These are phyloP conservation scores for Eragrostis tef DNA, from an alignment of 202 grass and related monocot species.

Conservation along the genomic window DNA sequence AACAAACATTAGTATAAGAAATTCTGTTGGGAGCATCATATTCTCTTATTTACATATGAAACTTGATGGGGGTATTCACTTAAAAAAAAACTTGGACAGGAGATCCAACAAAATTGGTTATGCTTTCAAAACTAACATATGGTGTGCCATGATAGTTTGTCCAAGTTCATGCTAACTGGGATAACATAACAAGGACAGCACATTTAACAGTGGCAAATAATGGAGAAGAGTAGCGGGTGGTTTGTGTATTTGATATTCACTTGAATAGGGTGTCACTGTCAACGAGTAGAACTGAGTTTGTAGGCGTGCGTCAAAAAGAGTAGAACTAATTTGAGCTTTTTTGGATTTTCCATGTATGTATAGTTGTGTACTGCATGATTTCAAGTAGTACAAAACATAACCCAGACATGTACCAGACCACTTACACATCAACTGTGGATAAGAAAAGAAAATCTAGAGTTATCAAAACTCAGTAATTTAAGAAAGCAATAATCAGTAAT, in stretches of 20 bases:
- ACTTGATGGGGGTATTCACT: no score
- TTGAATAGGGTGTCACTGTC: neutral
- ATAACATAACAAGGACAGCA: neutral
- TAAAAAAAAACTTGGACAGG: neutral
- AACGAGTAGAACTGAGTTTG: neutral
- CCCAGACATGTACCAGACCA: neutral
- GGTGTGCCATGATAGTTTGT: neutral
- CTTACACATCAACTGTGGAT: constrained; percentile 6
- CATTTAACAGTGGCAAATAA: neutral
- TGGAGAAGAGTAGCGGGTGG: neutral
- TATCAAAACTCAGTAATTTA: neutral
- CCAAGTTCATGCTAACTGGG: neutral
- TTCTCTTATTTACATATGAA: neutral
- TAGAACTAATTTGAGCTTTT: no score
- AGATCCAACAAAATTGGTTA: neutral
- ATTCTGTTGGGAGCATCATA: neutral
- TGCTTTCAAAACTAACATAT: neutral
- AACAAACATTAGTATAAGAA: neutral
- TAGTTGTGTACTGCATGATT: neutral
- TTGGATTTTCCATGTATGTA: no score
- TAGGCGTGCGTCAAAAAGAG: neutral
- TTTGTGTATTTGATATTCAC: neutral
- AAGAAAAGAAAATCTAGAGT: neutral
- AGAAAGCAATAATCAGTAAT: constrained; percentile 24
- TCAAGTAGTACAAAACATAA: constrained; percentile 18